A percentile compares a stretch with the other conserved stretches of the same genome.
phyloP scores from a whole-genome alignment of 2,329 filamentous ascomycete species.

The Penicillium sp. region DNA sequence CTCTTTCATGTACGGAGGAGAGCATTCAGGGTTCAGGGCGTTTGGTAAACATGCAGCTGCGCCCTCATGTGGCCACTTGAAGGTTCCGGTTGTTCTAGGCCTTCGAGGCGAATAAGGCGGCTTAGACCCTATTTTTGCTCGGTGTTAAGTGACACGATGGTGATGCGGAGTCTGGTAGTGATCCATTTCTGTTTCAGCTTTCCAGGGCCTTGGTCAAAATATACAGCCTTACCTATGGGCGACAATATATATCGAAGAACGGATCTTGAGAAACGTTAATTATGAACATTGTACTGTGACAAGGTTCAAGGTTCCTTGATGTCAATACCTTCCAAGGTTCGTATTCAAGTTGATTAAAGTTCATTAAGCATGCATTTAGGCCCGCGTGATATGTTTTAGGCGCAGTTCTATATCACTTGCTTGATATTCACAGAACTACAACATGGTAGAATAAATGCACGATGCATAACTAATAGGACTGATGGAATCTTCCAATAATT shows the following conservation, averaged over 20 bases:
- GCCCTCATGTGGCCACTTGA: not conserved
- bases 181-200: not conserved
- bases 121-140: not conserved
- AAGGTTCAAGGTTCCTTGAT: not conserved
- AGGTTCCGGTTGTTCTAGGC: slow-evolving; percentile 1
- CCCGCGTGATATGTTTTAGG: not conserved
- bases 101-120: not conserved
- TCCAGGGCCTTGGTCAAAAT: not conserved
- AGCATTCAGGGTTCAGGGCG: not conserved
- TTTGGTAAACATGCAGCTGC: not conserved
- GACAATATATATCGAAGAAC: not conserved
- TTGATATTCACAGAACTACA: not conserved
- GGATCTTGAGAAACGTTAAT: too few relatives aligned
- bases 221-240: not conserved
- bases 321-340: not conserved
- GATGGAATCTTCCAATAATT: not conserved
- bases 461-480: not conserved
- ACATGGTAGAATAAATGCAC: not conserved
- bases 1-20: not conserved
- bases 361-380: not conserved
- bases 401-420: not conserved
- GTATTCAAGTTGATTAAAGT: not conserved
- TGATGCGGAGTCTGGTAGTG: not conserved
- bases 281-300: not conserved
- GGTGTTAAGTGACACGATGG: not conserved